A percentile compares a stretch with the other conserved stretches of the same genome.
Conservation (phyloP, 352 stramenopile species). For the Pelagophyceae sp. region DNA sequence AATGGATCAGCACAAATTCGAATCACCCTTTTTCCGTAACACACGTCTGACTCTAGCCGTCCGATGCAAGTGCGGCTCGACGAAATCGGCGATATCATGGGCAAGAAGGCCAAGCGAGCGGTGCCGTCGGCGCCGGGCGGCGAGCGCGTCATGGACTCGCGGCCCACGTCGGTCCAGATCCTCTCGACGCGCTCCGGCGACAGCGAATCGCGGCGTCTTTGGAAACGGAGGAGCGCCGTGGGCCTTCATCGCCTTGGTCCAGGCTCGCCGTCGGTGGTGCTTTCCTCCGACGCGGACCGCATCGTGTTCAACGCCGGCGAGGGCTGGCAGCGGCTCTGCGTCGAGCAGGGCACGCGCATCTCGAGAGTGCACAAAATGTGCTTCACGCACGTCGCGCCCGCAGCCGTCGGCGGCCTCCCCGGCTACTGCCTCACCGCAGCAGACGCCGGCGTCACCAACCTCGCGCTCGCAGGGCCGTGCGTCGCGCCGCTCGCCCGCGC, state of each 20-base stretch:
- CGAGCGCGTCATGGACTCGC: conserved; percentile 4
- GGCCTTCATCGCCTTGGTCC: too few relatives aligned
- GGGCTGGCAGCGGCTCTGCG: conserved; percentile 18
- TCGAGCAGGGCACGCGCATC: conserved; percentile 4
- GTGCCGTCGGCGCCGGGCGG: background rate
- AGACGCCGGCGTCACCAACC: conserved; percentile 32
- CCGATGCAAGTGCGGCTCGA: too few relatives aligned
- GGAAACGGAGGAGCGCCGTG: too few relatives aligned
- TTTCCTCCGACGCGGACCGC: background rate
- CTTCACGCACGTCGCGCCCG: conserved; percentile 46
- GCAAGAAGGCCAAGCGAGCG: background rate
- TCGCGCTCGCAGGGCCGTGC: background rate
- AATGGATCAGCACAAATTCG: too few relatives aligned
- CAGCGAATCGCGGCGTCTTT: background rate
- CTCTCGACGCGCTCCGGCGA: conserved; percentile 1
- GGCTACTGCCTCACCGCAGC: conserved; percentile 51
- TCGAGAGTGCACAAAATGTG: conserved; percentile 29
- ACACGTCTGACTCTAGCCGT: too few relatives aligned
- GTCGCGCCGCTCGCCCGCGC: background rate
- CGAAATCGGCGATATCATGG: too few relatives aligned
- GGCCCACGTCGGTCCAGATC: conserved; percentile 1
- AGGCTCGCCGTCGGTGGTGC: background rate
- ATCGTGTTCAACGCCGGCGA: conserved; percentile 10
- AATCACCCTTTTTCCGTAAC: too few relatives aligned
- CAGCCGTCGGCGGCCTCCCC: conserved; percentile 45